Percentiles rank a stretch among this genome's conserved stretches.
phyloP scores from a whole-genome alignment of 495 filamentous ascomycete species.

The Chlorociboria aeruginascens region DNA sequence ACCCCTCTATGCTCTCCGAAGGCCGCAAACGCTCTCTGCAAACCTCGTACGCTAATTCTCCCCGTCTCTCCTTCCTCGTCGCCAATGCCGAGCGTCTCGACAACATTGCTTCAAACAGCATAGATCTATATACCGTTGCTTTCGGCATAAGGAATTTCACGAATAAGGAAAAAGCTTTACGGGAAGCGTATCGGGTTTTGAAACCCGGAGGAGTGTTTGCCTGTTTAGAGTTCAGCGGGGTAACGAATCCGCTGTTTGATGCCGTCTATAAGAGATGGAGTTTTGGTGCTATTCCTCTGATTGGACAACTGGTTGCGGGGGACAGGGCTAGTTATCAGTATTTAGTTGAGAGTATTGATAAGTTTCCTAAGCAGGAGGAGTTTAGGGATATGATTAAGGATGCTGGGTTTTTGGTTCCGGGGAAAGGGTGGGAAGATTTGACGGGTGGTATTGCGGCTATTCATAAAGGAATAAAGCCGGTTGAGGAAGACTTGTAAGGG shows the following conservation, averaged over 20 bases:
- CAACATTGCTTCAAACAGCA: conserved; percentile 41
- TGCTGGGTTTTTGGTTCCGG: conserved; percentile 78
- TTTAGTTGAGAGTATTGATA: conserved; percentile 93
- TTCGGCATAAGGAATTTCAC: conserved; percentile 98
- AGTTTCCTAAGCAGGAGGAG: conserved; percentile 74
- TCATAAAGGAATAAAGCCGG: conserved; percentile 90
- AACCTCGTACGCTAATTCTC: conserved; percentile 43
- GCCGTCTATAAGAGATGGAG: conserved; percentile 93
- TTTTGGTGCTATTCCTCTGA: conserved; percentile 84
- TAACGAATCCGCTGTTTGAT: conserved; percentile 61
- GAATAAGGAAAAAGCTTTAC: conserved; percentile 64
- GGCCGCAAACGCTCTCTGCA: conserved; percentile 60
- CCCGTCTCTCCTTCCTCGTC: conserved; percentile 59
- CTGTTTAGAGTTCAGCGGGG: conserved; percentile 90
- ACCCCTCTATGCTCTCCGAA: conserved; percentile 83
- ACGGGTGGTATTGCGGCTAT: conserved; percentile 88
- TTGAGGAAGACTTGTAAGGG: conserved; percentile 16
- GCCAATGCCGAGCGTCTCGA: conserved; percentile 80
- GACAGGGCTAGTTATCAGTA: conserved; percentile 97
- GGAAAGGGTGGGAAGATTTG: conserved; percentile 73
- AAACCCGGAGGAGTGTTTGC: conserved; percentile 95
- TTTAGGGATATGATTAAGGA: conserved; percentile 79
- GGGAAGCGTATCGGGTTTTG: conserved; percentile 75
- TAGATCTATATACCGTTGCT: conserved; percentile 94
- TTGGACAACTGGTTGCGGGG: conserved; percentile 89